A percentile compares a stretch with the other conserved stretches of the same genome.
Conservation (phyloP, 768 basidiomycete species). For the Chalciporus pseudorubinellus region DNA sequence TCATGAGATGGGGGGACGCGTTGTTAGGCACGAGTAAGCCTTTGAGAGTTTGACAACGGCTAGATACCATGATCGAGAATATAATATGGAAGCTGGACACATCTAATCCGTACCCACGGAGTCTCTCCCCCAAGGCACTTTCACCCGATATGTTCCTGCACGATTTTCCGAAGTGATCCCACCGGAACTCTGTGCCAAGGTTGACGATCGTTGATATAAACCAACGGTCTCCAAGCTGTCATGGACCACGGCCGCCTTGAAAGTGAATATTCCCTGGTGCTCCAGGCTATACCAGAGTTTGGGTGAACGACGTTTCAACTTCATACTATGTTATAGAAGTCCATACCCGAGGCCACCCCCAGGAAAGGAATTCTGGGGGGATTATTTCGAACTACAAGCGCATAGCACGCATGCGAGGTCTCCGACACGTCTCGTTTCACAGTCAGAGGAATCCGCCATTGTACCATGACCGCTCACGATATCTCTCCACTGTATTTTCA, state of each 20-base stretch:
- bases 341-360: not conserved
- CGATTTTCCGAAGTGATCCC: no score
- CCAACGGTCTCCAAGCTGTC: no score
- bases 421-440: not conserved
- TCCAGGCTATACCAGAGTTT: not conserved
- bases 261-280: not conserved
- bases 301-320: no score
- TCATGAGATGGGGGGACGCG: no score
- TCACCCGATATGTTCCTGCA: not conserved
- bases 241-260: not conserved
- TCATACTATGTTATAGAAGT: no score
- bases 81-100: no score
- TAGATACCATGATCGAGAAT: no score
- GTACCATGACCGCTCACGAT: not conserved
- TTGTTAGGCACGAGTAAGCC: no score
- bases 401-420: not conserved
- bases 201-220: no score
- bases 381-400: constrained; percentile 6
- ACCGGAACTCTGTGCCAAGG: no score
- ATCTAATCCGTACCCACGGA: not conserved
- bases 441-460: constrained; percentile 8
- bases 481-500: constrained; percentile 12
- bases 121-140: no score
- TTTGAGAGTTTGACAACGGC: no score
- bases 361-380: constrained; percentile 1